A percentile compares a stretch with the other conserved stretches of the same genome.
These are phyloP conservation scores for Juglanconis sp. DNA, from an alignment of 2,329 filamentous ascomycete species.

Conservation along the genomic window DNA sequence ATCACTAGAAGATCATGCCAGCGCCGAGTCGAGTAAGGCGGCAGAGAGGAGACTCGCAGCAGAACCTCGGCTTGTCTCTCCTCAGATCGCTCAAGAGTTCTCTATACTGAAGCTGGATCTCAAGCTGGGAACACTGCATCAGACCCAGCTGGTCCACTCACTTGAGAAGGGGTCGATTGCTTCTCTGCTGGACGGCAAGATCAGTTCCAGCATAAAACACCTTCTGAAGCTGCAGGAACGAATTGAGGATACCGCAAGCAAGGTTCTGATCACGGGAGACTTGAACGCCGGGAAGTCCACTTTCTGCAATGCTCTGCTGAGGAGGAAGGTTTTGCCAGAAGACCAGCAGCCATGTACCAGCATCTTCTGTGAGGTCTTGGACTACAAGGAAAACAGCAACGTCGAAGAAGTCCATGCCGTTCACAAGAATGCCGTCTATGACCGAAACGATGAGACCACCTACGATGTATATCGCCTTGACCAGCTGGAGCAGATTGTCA, in stretches of 20 bases:
- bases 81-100: conserved; percentile 92
- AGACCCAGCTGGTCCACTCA: conserved; percentile 89
- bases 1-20: conserved; percentile 56
- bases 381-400: conserved; percentile 84
- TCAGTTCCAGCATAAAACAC: conserved; percentile 89
- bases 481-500: conserved; percentile 83
- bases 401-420: conserved; percentile 95
- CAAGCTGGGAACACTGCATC: conserved; percentile 81
- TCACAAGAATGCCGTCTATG: conserved; percentile 74
- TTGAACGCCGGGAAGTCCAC: conserved; percentile 97
- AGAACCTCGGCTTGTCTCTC: conserved; percentile 82
- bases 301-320: conserved; percentile 94
- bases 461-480: conserved; percentile 80
- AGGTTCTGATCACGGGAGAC: conserved; percentile 93
- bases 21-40: conserved; percentile 69
- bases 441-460: conserved; percentile 87
- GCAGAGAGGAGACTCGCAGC: conserved; percentile 58
- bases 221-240: conserved; percentile 81
- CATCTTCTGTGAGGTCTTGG: conserved; percentile 96
- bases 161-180: conserved; percentile 90
- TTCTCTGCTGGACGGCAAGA: conserved; percentile 86
- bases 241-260: conserved; percentile 96
- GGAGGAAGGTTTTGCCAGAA: conserved; percentile 88
- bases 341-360: conserved; percentile 98
- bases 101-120: conserved; percentile 93